These are phyloP conservation scores for Penicillium parvum DNA, from an alignment of 495 filamentous ascomycete genomes.

Conservation along the genomic window DNA sequence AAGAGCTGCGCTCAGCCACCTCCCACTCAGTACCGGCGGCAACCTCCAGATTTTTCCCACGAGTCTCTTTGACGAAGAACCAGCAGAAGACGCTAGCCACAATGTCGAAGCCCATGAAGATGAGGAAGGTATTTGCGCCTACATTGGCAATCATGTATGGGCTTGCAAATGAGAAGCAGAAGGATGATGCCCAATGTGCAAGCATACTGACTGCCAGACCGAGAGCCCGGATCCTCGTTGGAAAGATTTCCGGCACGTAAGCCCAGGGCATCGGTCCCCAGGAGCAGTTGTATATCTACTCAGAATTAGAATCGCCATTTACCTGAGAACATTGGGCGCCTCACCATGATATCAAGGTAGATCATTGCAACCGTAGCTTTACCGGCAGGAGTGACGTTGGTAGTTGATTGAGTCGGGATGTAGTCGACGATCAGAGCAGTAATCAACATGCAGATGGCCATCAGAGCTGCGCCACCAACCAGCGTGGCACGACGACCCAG, in stretches of 20 bases:
- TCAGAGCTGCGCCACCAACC: slow-evolving; percentile 26
- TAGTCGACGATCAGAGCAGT: slow-evolving; percentile 22
- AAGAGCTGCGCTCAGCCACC: slow-evolving; percentile 15
- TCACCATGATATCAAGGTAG: slow-evolving; percentile 23
- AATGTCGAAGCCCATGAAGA: slow-evolving; percentile 26
- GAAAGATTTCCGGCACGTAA: slow-evolving; percentile 29
- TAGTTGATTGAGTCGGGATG: slow-evolving; percentile 13
- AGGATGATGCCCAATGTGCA: slow-evolving; percentile 26
- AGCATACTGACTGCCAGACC: slow-evolving; percentile 27
- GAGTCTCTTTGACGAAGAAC: slow-evolving; percentile 26
- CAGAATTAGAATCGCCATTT: no score
- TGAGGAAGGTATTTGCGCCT: slow-evolving; percentile 24
- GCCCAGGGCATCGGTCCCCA: slow-evolving; percentile 25
- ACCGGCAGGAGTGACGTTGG: slow-evolving; percentile 17
- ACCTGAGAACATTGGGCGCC: no score
- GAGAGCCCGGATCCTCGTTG: slow-evolving; percentile 23
- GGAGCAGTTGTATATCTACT: slow-evolving; percentile 26
- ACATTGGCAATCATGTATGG: slow-evolving; percentile 26
- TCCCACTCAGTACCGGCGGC: slow-evolving; percentile 27
- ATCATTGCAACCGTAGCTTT: slow-evolving; percentile 24
- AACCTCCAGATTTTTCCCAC: slow-evolving; percentile 23
- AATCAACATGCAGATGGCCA: slow-evolving; percentile 24
- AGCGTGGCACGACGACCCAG: slow-evolving; percentile 34
- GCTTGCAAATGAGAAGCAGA: slow-evolving; percentile 28
- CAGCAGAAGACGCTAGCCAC: slow-evolving; percentile 20